Evolutionary conservation across 2,329 filamentous ascomycete genomes (phyloP).

Genomic region (Fusarium praegraminearum): DNA sequence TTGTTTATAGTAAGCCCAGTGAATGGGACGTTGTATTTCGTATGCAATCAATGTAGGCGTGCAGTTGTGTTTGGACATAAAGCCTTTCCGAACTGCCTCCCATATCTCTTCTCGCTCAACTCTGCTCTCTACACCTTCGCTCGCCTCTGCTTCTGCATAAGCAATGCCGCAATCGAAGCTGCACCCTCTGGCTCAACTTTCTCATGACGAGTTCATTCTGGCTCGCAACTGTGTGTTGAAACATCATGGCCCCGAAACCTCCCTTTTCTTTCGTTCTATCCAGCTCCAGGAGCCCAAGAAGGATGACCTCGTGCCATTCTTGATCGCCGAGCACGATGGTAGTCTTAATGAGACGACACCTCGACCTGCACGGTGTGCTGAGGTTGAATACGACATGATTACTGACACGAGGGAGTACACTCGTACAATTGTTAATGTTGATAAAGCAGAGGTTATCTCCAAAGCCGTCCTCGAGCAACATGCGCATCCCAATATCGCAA

Average conservation of each 20-base stretch:
- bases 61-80: background rate
- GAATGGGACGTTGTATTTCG: background rate
- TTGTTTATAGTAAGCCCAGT: background rate
- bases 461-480: slow-evolving; percentile 43
- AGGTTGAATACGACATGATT: slow-evolving; percentile 60
- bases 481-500: slow-evolving; percentile 55
- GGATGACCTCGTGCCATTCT: slow-evolving; percentile 67
- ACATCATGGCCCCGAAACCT: slow-evolving; percentile 35
- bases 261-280: slow-evolving; percentile 68
- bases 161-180: slow-evolving; percentile 10
- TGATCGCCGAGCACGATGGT: slow-evolving; percentile 55
- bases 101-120: background rate
- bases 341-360: slow-evolving; percentile 14
- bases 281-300: slow-evolving; percentile 71
- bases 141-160: background rate
- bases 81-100: background rate
- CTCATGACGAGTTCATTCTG: slow-evolving; percentile 60
- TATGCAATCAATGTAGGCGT: background rate
- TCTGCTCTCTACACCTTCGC: background rate
- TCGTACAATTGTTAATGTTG: slow-evolving; percentile 56
- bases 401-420: slow-evolving; percentile 50
- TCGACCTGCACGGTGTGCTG: slow-evolving; percentile 60
- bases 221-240: slow-evolving; percentile 61
- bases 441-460: slow-evolving; percentile 48
- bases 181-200: slow-evolving; percentile 64